Conservation (phyloP, 441 rosid genomes). For the Erysimum pusillum region DNA sequence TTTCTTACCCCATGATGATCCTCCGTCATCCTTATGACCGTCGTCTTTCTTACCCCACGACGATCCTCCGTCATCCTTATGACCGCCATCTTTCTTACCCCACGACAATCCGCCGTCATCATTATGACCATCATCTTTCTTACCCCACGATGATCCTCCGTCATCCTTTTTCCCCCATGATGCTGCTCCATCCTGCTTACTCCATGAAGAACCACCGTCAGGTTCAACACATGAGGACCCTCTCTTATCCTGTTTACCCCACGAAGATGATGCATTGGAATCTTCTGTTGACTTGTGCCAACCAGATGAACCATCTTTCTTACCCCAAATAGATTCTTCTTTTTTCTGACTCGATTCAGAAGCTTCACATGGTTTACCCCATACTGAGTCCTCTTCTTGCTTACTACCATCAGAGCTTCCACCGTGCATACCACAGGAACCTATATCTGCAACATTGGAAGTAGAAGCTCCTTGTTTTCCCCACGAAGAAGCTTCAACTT, state of each 20-base stretch:
- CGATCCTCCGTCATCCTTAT: conserved; percentile 2
- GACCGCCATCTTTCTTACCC: too few species aligned
- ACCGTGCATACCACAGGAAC: conserved; percentile 54
- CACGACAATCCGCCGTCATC: conserved; percentile 1
- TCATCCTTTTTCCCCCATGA: conserved; percentile 30
- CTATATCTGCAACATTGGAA: conserved; percentile 37
- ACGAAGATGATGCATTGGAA: conserved; percentile 29
- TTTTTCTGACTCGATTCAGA: conserved; percentile 38
- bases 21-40: not conserved
- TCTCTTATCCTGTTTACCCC: conserved; percentile 40
- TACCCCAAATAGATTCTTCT: conserved; percentile 50
- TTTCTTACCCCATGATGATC: conserved; percentile 1
- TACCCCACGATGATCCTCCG: conserved; percentile 18
- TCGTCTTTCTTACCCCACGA: not conserved
- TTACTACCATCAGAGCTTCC: conserved; percentile 45
- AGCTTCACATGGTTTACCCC: conserved; percentile 37
- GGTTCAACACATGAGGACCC: conserved; percentile 22
- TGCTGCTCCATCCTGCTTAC: conserved; percentile 18
- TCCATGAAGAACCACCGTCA: conserved; percentile 28
- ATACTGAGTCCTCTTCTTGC: conserved; percentile 29
- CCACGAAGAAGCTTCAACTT: conserved; percentile 54
- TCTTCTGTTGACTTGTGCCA: conserved; percentile 36
- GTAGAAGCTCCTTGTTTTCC: conserved; percentile 50
- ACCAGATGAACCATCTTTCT: conserved; percentile 34
- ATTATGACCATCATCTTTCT: conserved; percentile 10